Percentiles rank a stretch among this genome's conserved stretches.
Conservation (phyloP, 2,329 filamentous ascomycete genomes). For the Paracorniculantispora psalliotae region DNA sequence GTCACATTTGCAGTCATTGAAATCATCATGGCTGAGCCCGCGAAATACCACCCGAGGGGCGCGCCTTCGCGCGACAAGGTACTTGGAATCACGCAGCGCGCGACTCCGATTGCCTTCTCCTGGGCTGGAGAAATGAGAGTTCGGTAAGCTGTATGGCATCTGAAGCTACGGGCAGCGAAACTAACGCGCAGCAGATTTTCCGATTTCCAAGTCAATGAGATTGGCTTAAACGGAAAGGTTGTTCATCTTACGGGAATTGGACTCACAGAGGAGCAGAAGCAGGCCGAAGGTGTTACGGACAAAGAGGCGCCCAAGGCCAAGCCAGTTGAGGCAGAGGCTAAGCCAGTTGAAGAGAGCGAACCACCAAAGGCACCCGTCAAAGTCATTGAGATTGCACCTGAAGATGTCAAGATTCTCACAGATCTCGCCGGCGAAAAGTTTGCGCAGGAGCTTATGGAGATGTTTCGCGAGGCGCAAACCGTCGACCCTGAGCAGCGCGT, state of each 20-base stretch:
- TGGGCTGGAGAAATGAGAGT: slow-evolving; percentile 39
- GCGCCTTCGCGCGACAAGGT: slow-evolving; percentile 29
- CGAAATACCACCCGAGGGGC: slow-evolving; percentile 26
- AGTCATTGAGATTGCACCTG: slow-evolving; percentile 25
- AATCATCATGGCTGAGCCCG: slow-evolving; percentile 27
- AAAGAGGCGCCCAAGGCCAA: slow-evolving; percentile 16
- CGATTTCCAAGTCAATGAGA: slow-evolving; percentile 90
- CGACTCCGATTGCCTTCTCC: slow-evolving; percentile 31
- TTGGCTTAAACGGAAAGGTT: slow-evolving; percentile 68
- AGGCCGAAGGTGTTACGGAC: slow-evolving; percentile 17
- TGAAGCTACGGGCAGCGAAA: background rate
- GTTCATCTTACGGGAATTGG: slow-evolving; percentile 60
- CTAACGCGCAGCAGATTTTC: slow-evolving; percentile 58
- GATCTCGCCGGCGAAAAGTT: slow-evolving; percentile 36
- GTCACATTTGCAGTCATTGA: background rate
- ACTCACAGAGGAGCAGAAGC: slow-evolving; percentile 18
- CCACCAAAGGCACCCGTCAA: slow-evolving; percentile 18
- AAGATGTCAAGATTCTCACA: slow-evolving; percentile 32
- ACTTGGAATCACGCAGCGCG: slow-evolving; percentile 36
- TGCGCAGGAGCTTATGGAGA: slow-evolving; percentile 35
- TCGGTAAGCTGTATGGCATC: slow-evolving; percentile 22
- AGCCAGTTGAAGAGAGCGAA: slow-evolving; percentile 18
- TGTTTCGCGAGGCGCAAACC: slow-evolving; percentile 35
- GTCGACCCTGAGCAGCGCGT: slow-evolving; percentile 23
- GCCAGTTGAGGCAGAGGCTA: slow-evolving; percentile 6